These are phyloP conservation scores for Penicillium sp. DNA, from an alignment of 2,329 filamentous ascomycete genomes.

Conservation along the genomic window DNA sequence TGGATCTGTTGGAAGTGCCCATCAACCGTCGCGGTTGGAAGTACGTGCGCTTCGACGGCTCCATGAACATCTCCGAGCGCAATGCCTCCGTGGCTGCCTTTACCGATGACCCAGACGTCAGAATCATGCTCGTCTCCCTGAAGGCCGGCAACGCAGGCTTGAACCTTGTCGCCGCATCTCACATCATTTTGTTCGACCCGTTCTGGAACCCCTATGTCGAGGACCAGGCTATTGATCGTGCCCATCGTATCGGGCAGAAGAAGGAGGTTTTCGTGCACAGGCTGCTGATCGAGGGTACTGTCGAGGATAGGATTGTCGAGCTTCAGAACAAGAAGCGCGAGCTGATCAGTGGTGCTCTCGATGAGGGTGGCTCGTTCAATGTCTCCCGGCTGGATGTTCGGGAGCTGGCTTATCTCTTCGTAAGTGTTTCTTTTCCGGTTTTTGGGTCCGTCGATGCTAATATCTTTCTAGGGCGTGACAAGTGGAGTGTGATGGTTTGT, in stretches of 20 bases:
- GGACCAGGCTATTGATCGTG: conserved; percentile 84
- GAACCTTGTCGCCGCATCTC: conserved; percentile 75
- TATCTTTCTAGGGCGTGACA: conserved; percentile 17
- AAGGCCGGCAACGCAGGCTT: conserved; percentile 81
- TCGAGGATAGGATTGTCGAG: conserved; percentile 78
- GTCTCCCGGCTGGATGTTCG: conserved; percentile 61
- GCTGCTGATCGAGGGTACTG: conserved; percentile 68
- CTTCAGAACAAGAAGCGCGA: conserved; percentile 74
- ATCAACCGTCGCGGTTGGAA: conserved; percentile 54
- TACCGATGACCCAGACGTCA: conserved; percentile 54
- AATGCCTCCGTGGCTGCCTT: conserved; percentile 65
- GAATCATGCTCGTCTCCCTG: conserved; percentile 70
- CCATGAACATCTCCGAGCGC: conserved; percentile 62
- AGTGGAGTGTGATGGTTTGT: neutral
- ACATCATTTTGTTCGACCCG: conserved; percentile 85
- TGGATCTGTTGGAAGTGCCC: conserved; percentile 71
- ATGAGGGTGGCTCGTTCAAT: conserved; percentile 64
- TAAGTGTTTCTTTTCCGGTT: conserved; percentile 19
- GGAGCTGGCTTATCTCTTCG: conserved; percentile 69
- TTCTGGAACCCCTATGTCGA: conserved; percentile 95
- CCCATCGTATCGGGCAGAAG: conserved; percentile 79
- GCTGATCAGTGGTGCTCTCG: conserved; percentile 71
- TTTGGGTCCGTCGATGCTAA: conserved; percentile 8
- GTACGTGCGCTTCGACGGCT: conserved; percentile 70
- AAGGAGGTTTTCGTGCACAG: conserved; percentile 72